These are phyloP conservation scores for Papiliotrema terrestris DNA, from an alignment of 1,284 basidiomycete genomes.

Conservation along the genomic window DNA sequence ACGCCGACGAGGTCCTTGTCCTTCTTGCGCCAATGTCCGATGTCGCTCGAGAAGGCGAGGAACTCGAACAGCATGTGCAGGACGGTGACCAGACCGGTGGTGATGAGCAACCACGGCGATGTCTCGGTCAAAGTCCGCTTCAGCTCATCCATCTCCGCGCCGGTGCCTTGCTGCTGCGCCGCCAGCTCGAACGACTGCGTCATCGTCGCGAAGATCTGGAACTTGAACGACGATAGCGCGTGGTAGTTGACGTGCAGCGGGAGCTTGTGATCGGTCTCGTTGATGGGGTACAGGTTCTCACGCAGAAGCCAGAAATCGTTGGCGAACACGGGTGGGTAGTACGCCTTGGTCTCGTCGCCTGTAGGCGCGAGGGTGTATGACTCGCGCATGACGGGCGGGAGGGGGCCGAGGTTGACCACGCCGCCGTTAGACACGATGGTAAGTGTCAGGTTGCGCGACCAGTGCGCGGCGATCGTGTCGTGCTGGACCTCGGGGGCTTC, in stretches of 20 bases:
- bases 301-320: constrained; percentile 92
- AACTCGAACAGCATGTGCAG: constrained; percentile 90
- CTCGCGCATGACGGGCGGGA: constrained; percentile 60
- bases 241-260: constrained; percentile 80
- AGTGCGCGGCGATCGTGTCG: constrained; percentile 64
- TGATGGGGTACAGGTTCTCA: constrained; percentile 74
- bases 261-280: constrained; percentile 65
- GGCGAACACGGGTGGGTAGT: constrained; percentile 84
- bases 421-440: constrained; percentile 72
- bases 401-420: constrained; percentile 56
- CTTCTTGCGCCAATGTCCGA: constrained; percentile 90
- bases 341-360: constrained; percentile 56
- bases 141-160: constrained; percentile 82
- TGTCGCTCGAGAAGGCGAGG: constrained; percentile 89
- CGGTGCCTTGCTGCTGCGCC: constrained; percentile 63
- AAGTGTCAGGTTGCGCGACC: constrained; percentile 80
- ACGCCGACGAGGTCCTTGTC: constrained; percentile 59
- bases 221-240: constrained; percentile 71
- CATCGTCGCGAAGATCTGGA: constrained; percentile 75
- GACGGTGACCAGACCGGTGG: constrained; percentile 70
- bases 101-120: constrained; percentile 80
- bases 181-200: constrained; percentile 73
- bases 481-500: constrained; percentile 20
- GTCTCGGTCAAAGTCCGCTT: constrained; percentile 94
- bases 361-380: constrained; percentile 55